A percentile compares a stretch with the other conserved stretches of the same genome.
phyloP scores from a whole-genome alignment of 768 basidiomycete genomes.

The Antrodiella citrinella region DNA sequence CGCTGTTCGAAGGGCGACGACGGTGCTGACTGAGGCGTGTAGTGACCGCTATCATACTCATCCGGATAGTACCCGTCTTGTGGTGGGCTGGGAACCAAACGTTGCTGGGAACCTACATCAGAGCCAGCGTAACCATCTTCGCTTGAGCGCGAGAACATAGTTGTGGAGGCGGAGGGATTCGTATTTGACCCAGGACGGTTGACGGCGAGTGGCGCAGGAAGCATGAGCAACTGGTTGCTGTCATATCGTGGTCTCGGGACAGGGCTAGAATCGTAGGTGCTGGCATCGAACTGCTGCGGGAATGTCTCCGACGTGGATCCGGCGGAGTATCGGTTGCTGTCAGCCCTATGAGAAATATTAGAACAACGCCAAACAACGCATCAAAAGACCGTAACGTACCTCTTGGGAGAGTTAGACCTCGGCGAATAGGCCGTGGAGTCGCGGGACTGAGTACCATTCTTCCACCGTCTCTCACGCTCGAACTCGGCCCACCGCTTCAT shows the following conservation, averaged over 20 bases:
- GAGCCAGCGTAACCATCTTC: constrained; percentile 26
- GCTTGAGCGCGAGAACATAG: constrained; percentile 35
- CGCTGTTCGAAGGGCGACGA: constrained; percentile 30
- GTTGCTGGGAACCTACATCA: constrained; percentile 35
- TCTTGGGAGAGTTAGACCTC: constrained; percentile 36
- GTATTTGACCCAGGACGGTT: constrained; percentile 34
- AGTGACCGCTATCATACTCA: constrained; percentile 12
- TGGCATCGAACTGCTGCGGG: constrained; percentile 45
- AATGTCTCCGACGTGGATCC: constrained; percentile 74
- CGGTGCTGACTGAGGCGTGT: constrained; percentile 2
- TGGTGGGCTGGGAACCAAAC: constrained; percentile 31
- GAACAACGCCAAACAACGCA: constrained; percentile 3
- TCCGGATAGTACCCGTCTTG: constrained; percentile 14
- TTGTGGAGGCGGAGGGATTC: constrained; percentile 32
- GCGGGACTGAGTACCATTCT: constrained; percentile 74
- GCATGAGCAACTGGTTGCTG: constrained; percentile 61
- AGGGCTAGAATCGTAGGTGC: constrained; percentile 48
- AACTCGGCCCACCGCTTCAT: constrained; percentile 99
- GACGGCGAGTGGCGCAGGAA: constrained; percentile 66
- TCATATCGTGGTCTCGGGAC: constrained; percentile 55
- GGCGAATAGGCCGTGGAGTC: constrained; percentile 66
- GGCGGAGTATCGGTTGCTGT: constrained; percentile 60
- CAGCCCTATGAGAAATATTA: constrained; percentile 16
- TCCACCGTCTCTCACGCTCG: constrained; percentile 92
- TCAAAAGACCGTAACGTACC: constrained; percentile 39